These are phyloP conservation scores for Stereocaulon alpinum DNA, from an alignment of 495 filamentous ascomycete species.

Conservation along the genomic window DNA sequence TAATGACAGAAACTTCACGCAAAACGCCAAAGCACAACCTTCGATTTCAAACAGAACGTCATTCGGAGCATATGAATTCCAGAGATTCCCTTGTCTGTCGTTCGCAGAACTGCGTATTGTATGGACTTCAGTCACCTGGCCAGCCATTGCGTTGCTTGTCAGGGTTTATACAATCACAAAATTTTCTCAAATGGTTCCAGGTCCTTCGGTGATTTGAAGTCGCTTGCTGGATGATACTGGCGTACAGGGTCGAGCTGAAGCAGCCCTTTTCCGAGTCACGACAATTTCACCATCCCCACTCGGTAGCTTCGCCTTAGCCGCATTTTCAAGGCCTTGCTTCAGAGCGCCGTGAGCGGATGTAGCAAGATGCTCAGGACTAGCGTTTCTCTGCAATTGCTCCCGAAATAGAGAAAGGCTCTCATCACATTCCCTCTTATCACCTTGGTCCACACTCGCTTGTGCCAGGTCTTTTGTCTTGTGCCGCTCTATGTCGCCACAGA, in stretches of 20 bases:
- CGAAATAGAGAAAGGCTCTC: not conserved
- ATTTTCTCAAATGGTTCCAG: not conserved
- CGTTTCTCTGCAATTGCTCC: not conserved
- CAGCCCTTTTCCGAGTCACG: not conserved
- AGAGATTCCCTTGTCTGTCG: no score
- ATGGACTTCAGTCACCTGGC: not conserved
- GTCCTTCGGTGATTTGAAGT: not conserved
- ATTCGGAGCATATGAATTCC: no score
- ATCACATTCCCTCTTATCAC: not conserved
- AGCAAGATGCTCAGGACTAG: not conserved
- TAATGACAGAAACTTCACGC: no score
- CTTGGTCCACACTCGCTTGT: not conserved
- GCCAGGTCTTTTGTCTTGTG: not conserved
- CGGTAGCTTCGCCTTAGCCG: not conserved
- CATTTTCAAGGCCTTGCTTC: no score
- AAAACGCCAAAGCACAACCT: no score
- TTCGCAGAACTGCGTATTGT: no score
- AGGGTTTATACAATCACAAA: no score
- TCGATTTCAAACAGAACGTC: no score
- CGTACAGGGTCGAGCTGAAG: not conserved
- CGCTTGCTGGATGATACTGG: not conserved
- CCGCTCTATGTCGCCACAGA: not conserved
- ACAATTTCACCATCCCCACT: not conserved
- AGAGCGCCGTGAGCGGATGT: not conserved
- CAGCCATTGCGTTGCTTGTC: not conserved